A percentile compares a stretch with the other conserved stretches of the same genome.
These are phyloP conservation scores for Aspergillus cristatus DNA, from an alignment of 495 filamentous ascomycete species.

Conservation along the genomic window DNA sequence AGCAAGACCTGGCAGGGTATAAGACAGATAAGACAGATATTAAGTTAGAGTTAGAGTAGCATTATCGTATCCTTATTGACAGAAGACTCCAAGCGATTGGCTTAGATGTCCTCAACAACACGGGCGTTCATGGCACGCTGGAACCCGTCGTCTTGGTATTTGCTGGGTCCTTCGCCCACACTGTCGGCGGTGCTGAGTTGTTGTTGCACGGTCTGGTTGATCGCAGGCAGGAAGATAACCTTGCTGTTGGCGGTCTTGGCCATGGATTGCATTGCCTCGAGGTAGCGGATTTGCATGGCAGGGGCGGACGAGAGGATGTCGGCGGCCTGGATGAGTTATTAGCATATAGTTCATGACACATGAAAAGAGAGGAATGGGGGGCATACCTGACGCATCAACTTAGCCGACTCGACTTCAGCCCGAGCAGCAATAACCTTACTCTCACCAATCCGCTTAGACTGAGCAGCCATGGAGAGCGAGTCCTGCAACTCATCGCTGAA, in stretches of 20 bases:
- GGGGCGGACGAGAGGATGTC: conserved; percentile 90
- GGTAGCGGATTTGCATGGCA: conserved; percentile 97
- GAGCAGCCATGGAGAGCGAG: conserved; percentile 99
- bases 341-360: not conserved
- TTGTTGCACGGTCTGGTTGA: conserved; percentile 38
- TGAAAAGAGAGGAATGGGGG: not conserved
- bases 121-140: conserved; percentile 76
- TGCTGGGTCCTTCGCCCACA: conserved; percentile 50
- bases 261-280: conserved; percentile 99
- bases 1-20: conserved; percentile 11
- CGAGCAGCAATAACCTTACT: conserved; percentile 95
- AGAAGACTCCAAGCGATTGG: too few species aligned
- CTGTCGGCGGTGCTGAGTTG: conserved; percentile 43
- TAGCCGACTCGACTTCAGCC: conserved; percentile 93
- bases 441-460: conserved; percentile 96
- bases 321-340: conserved; percentile 47
- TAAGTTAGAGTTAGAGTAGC: not conserved
- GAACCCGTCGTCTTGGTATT: conserved; percentile 53
- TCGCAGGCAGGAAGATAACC: conserved; percentile 86
- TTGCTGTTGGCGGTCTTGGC: conserved; percentile 92
- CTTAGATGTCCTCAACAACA: conserved; percentile 78
- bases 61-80: too few species aligned
- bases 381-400: conserved; percentile 78
- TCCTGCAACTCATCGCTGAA: conserved; percentile 95
- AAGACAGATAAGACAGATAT: too few species aligned